These are phyloP conservation scores for Megacollybia marginata DNA, from an alignment of 768 basidiomycete species.

Conservation along the genomic window DNA sequence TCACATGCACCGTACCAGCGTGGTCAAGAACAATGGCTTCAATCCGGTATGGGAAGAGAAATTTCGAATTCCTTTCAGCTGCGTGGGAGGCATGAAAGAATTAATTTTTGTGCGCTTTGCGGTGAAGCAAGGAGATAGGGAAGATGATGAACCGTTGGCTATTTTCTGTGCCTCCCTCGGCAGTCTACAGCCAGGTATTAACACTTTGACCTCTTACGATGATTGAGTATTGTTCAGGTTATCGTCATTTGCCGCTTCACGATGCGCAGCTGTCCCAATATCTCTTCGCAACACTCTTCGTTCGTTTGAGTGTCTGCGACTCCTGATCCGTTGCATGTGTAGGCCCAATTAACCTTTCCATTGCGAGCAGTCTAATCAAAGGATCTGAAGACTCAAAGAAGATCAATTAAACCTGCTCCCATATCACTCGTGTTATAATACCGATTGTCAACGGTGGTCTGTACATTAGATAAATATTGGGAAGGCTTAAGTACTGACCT, in stretches of 20 bases:
- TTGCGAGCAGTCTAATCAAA: neutral
- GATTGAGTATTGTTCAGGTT: slow-evolving; percentile 44
- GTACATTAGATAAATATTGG: neutral
- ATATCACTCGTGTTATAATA: slow-evolving; percentile 16
- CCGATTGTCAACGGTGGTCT: slow-evolving; percentile 19
- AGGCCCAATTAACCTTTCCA: neutral
- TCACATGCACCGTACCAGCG: slow-evolving; percentile 48
- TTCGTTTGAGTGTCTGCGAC: slow-evolving; percentile 32
- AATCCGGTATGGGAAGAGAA: slow-evolving; percentile 84
- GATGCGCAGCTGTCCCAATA: slow-evolving; percentile 84
- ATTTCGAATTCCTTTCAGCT: slow-evolving; percentile 66
- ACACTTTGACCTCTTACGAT: neutral
- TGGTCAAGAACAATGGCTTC: slow-evolving; percentile 83
- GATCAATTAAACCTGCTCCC: slow-evolving; percentile 16
- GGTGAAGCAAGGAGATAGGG: slow-evolving; percentile 56
- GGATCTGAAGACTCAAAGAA: slow-evolving; percentile 9
- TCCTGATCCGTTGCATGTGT: neutral
- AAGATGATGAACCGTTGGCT: slow-evolving; percentile 60
- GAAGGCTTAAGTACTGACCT: slow-evolving; percentile 15
- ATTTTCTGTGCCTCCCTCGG: slow-evolving; percentile 69
- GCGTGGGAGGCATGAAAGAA: slow-evolving; percentile 67
- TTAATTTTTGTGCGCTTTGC: slow-evolving; percentile 79
- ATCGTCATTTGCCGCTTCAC: slow-evolving; percentile 83
- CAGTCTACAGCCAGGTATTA: slow-evolving; percentile 52
- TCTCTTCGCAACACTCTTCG: slow-evolving; percentile 91